These are phyloP conservation scores for Trichosporon coremiiforme DNA, from an alignment of 1,284 basidiomycete genomes.

Conservation along the genomic window DNA sequence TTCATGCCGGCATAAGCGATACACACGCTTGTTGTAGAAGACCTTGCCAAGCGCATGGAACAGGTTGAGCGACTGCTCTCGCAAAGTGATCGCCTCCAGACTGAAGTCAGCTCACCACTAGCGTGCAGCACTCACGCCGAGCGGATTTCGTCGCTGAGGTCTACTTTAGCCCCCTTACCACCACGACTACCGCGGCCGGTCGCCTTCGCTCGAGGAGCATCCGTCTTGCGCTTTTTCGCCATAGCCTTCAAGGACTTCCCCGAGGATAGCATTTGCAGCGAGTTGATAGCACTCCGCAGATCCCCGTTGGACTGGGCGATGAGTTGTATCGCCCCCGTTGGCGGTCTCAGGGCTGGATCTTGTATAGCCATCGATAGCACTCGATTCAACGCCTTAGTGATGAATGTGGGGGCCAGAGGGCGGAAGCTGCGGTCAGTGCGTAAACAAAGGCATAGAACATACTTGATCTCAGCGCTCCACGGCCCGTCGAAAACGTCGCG, in stretches of 20 bases:
- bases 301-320: constrained; percentile 84
- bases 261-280: constrained; percentile 71
- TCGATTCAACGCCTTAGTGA: constrained; percentile 73
- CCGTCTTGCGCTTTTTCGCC: constrained; percentile 32
- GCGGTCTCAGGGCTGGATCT: constrained; percentile 54
- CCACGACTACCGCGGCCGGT: constrained; percentile 34
- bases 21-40: constrained; percentile 89
- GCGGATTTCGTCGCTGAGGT: constrained; percentile 51
- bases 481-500: constrained; percentile 68
- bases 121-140: constrained; percentile 48
- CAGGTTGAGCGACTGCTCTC: constrained; percentile 82
- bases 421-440: constrained; percentile 68
- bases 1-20: not conserved
- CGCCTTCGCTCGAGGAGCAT: constrained; percentile 22
- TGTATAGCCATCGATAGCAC: constrained; percentile 63
- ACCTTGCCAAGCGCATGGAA: constrained; percentile 94
- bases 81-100: constrained; percentile 71
- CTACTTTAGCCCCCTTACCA: constrained; percentile 47
- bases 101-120: constrained; percentile 35
- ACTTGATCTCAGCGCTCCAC: constrained; percentile 74
- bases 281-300: constrained; percentile 88
- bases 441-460: constrained; percentile 36
- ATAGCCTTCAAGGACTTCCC: constrained; percentile 17
- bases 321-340: constrained; percentile 69
- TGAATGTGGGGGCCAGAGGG: constrained; percentile 81